A percentile compares a stretch with the other conserved stretches of the same genome.
Evolutionary conservation across 371 early-diverging fungal species (phyloP).

Genomic region (Mucor velutinosus): DNA sequence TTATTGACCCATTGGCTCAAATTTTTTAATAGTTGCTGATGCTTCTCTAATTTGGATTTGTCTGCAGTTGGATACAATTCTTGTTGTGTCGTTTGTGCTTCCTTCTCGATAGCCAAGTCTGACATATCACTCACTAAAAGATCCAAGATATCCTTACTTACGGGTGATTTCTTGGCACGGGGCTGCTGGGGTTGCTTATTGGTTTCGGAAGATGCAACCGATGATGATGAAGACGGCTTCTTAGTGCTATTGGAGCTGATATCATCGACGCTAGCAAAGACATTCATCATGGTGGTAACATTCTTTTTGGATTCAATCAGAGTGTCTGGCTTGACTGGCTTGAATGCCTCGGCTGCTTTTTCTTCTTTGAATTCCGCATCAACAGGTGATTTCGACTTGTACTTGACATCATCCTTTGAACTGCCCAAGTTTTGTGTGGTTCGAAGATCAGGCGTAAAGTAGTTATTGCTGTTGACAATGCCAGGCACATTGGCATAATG

Average conservation of each 20-base stretch:
- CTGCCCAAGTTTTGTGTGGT: conserved; percentile 39
- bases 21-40: conserved; percentile 14
- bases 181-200: background rate
- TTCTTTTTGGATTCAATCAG: conserved; percentile 36
- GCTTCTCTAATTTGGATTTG: background rate
- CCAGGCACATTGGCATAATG: conserved; percentile 39
- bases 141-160: conserved; percentile 20
- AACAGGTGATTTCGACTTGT: background rate
- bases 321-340: conserved; percentile 20
- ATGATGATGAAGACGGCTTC: background rate
- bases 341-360: conserved; percentile 19
- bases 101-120: background rate
- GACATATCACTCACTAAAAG: conserved; percentile 6
- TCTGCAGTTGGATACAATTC: conserved; percentile 14
- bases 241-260: background rate
- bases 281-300: conserved; percentile 36
- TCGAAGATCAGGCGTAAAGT: conserved; percentile 37
- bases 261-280: conserved; percentile 19
- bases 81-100: background rate
- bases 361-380: conserved; percentile 18
- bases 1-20: conserved; percentile 23
- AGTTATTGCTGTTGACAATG: conserved; percentile 9
- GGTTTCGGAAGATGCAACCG: background rate
- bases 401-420: conserved; percentile 9
- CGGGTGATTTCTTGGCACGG: conserved; percentile 13